Evolutionary conservation across 495 filamentous ascomycete genomes (phyloP).

Genomic region (Penicillium herquei): DNA sequence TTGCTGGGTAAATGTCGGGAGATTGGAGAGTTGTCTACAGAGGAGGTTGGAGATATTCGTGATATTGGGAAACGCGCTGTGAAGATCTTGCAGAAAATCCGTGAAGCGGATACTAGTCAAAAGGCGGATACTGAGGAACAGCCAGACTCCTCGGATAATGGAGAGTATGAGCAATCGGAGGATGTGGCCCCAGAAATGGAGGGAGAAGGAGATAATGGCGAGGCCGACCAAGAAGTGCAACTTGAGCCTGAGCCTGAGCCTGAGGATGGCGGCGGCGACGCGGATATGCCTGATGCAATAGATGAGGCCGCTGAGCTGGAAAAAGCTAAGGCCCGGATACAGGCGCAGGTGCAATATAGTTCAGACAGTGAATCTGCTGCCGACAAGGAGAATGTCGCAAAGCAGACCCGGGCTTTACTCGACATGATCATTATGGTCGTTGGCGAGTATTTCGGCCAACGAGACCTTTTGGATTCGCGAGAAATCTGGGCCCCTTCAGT

Average conservation of each 20-base stretch:
- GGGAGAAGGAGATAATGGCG: constrained; percentile 18
- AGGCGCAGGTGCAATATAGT: constrained; percentile 41
- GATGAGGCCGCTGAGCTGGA: constrained; percentile 40
- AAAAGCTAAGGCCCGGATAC: constrained; percentile 57
- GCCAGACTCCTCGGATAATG: constrained; percentile 25
- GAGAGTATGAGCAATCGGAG: constrained; percentile 7
- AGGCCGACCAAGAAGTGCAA: not conserved
- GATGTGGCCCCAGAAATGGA: constrained; percentile 1
- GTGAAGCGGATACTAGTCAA: constrained; percentile 33
- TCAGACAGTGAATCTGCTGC: constrained; percentile 6
- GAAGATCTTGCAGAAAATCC: constrained; percentile 43
- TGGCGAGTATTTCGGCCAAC: constrained; percentile 88
- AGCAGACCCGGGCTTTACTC: constrained; percentile 53
- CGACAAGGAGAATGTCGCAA: constrained; percentile 1
- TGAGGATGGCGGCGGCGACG: constrained; percentile 19
- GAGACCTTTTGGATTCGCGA: constrained; percentile 75
- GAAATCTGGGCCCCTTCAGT: constrained; percentile 41
- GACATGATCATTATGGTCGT: constrained; percentile 92
- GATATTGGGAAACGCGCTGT: constrained; percentile 48
- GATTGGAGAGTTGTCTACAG: constrained; percentile 45
- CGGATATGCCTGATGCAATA: constrained; percentile 25
- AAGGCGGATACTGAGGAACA: constrained; percentile 19
- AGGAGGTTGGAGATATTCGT: constrained; percentile 52
- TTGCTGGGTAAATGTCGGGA: constrained; percentile 48
- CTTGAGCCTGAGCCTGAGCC: not conserved